A percentile compares a stretch with the other conserved stretches of the same genome.
phyloP scores from a whole-genome alignment of 208 protist species.

The Spongospora subterranea region DNA sequence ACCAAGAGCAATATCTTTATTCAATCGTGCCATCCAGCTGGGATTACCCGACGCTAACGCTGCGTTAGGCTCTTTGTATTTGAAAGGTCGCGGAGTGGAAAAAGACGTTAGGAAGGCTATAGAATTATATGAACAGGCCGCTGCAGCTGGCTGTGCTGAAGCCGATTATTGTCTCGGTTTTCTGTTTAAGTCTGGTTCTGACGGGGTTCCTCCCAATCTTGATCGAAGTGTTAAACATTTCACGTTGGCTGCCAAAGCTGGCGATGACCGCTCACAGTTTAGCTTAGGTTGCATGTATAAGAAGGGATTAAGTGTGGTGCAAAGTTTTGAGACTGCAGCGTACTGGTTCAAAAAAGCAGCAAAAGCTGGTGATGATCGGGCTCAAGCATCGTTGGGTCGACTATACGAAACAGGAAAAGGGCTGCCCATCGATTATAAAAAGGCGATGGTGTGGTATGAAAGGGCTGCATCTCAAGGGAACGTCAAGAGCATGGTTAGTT shows the following conservation, averaged over 20 bases:
- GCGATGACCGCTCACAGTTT: slow-evolving; percentile 61
- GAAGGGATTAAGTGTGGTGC: slow-evolving; percentile 56
- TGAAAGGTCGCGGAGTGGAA: neutral
- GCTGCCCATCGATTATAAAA: slow-evolving; percentile 47
- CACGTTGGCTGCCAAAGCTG: neutral
- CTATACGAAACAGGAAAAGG: slow-evolving; percentile 36
- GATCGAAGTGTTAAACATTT: neutral
- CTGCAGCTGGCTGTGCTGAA: neutral
- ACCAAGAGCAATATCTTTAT: neutral
- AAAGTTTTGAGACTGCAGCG: neutral
- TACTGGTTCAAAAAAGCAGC: slow-evolving; percentile 64
- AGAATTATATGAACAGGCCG: neutral
- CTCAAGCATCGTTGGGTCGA: slow-evolving; percentile 63
- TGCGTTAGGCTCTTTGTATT: neutral
- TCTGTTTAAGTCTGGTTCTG: neutral
- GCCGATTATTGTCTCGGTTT: slow-evolving; percentile 28
- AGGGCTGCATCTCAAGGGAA: slow-evolving; percentile 57
- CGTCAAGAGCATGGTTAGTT: slow-evolving; percentile 28
- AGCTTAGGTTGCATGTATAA: slow-evolving; percentile 64
- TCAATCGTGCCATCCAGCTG: neutral
- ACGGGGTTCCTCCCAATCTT: neutral
- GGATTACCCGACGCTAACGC: slow-evolving; percentile 16
- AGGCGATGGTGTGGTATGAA: slow-evolving; percentile 54
- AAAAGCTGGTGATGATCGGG: slow-evolving; percentile 18
- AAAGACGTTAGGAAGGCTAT: neutral